These are phyloP conservation scores for Candida piceae DNA, from an alignment of 805 yeast genomes.

Conservation along the genomic window DNA sequence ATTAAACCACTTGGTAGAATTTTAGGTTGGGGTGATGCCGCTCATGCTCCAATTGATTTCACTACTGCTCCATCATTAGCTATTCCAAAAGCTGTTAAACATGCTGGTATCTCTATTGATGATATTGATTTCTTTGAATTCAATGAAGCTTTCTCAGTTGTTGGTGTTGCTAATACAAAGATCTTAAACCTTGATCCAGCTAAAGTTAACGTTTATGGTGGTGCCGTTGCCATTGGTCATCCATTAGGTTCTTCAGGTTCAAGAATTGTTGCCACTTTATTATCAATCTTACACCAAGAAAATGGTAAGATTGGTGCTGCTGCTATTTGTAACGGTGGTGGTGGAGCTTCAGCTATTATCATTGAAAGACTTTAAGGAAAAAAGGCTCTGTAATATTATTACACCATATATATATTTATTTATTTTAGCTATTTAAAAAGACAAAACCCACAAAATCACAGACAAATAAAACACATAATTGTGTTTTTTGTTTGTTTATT, in stretches of 20 bases:
- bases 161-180: conserved; percentile 85
- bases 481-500: too few species aligned
- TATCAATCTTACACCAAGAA: conserved; percentile 79
- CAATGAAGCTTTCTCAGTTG: conserved; percentile 97
- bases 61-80: conserved; percentile 95
- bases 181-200: conserved; percentile 54
- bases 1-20: conserved; percentile 87
- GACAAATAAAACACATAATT: too few species aligned
- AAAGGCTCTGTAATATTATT: too few species aligned
- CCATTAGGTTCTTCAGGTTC: conserved; percentile 97
- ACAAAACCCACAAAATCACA: too few species aligned
- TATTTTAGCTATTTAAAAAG: too few species aligned
- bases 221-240: conserved; percentile 94
- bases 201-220: conserved; percentile 87
- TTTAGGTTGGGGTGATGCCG: conserved; percentile 97
- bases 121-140: conserved; percentile 90
- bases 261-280: conserved; percentile 81
- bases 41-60: conserved; percentile 89
- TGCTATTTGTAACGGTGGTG: conserved; percentile 99
- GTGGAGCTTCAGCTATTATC: conserved; percentile 94
- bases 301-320: conserved; percentile 86
- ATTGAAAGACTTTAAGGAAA: conserved; percentile 55
- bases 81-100: conserved; percentile 91
- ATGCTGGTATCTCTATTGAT: conserved; percentile 59
- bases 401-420: too few species aligned